Percentiles rank a stretch among this genome's conserved stretches.
phyloP scores from a whole-genome alignment of 2,329 filamentous ascomycete species.

The Diaporthe citrichinensis region DNA sequence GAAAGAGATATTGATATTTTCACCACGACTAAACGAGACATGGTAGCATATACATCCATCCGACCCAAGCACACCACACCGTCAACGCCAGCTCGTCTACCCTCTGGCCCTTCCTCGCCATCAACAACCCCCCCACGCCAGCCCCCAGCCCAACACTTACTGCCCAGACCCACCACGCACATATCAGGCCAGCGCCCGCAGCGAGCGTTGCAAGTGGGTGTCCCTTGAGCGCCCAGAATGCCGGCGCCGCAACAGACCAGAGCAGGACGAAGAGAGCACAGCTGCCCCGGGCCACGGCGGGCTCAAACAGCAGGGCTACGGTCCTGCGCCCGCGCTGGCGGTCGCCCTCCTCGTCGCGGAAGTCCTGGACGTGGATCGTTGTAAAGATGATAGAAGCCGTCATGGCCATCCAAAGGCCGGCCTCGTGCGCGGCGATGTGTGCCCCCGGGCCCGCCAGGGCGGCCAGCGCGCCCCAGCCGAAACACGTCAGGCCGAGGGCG shows the following conservation, averaged over 20 bases:
- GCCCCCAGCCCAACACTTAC: background rate
- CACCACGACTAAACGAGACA: too few relatives aligned
- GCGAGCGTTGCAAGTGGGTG: background rate
- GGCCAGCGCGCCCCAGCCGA: slow-evolving; percentile 41
- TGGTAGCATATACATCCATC: background rate
- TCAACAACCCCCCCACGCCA: background rate
- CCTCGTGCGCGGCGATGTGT: slow-evolving; percentile 26
- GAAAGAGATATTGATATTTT: too few relatives aligned
- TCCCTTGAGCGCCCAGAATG: slow-evolving; percentile 41
- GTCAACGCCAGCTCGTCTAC: background rate
- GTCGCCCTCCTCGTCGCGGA: slow-evolving; percentile 54
- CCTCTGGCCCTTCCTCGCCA: background rate
- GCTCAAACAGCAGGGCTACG: slow-evolving; percentile 49
- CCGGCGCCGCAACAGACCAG: slow-evolving; percentile 45
- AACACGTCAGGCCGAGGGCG: slow-evolving; percentile 41
- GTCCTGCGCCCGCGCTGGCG: slow-evolving; percentile 46
- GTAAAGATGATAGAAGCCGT: slow-evolving; percentile 50
- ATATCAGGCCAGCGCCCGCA: background rate
- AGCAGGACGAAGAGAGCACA: slow-evolving; percentile 45
- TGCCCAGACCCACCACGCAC: background rate
- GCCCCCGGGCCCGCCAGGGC: too few relatives aligned
- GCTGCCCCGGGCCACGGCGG: slow-evolving; percentile 44
- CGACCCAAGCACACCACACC: slow-evolving; percentile 1
- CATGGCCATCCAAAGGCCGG: slow-evolving; percentile 49
- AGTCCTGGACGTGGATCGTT: slow-evolving; percentile 56